These are phyloP conservation scores for Acer campestre DNA, from an alignment of 345 rosid species.

Conservation along the genomic window DNA sequence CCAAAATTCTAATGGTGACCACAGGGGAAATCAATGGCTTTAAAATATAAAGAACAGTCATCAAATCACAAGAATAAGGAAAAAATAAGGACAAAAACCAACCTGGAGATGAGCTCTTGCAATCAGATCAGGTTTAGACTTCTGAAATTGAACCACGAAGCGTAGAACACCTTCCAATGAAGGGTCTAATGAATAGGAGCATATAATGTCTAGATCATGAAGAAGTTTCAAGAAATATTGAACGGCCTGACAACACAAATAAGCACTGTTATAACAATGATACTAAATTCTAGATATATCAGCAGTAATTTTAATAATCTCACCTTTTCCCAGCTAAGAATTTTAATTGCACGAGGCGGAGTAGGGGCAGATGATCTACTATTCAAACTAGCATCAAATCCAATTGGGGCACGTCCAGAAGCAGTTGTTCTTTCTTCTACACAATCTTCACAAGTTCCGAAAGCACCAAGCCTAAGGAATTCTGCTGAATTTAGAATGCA, in stretches of 20 bases:
- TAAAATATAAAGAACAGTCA: slow-evolving; percentile 4
- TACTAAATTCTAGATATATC: slow-evolving; percentile 1
- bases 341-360: slow-evolving; percentile 91
- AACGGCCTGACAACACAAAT: slow-evolving; percentile 60
- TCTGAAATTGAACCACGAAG: slow-evolving; percentile 86
- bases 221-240: slow-evolving; percentile 92
- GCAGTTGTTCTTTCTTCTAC: slow-evolving; percentile 81
- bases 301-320: slow-evolving; percentile 17
- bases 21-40: not conserved
- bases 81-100: not conserved
- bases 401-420: slow-evolving; percentile 75
- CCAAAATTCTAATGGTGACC: not conserved
- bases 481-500: slow-evolving; percentile 54
- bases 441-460: slow-evolving; percentile 38
- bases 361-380: slow-evolving; percentile 89
- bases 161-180: slow-evolving; percentile 66
- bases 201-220: slow-evolving; percentile 76
- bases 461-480: slow-evolving; percentile 43
- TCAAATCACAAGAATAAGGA: not conserved
- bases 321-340: slow-evolving; percentile 89
- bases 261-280: slow-evolving; percentile 22
- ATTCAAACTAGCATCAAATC: slow-evolving; percentile 90
- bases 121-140: slow-evolving; percentile 84
- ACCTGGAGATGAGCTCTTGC: slow-evolving; percentile 99
- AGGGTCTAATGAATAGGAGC: slow-evolving; percentile 72